Conservation (phyloP, 371 early-diverging fungal genomes). For the Mortierella sp. region DNA sequence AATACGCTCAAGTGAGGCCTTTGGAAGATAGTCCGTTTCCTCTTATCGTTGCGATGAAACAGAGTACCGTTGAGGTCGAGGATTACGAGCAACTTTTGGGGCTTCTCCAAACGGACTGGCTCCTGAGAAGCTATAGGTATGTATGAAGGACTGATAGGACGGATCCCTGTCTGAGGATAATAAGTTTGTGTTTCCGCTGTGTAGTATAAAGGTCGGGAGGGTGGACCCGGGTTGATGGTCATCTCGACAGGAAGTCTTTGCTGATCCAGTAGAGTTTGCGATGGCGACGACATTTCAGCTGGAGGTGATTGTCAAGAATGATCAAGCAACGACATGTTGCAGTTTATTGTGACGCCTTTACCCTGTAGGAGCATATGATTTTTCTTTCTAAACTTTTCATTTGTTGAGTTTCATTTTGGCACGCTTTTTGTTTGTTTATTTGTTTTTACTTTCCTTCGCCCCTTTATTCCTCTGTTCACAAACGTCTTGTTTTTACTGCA, state of each 20-base stretch:
- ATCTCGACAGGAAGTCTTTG: neutral
- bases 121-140: slow-evolving; percentile 3
- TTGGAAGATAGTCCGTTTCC: slow-evolving; percentile 46
- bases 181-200: slow-evolving; percentile 11
- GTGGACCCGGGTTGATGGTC: neutral
- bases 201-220: slow-evolving; percentile 15
- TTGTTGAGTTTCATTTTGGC: too few relatives aligned
- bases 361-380: too few relatives aligned
- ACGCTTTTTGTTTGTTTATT: too few relatives aligned
- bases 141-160: slow-evolving; percentile 31
- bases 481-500: too few relatives aligned
- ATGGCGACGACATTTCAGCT: neutral
- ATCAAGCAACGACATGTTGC: too few relatives aligned
- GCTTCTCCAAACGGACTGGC: neutral
- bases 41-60: slow-evolving; percentile 54
- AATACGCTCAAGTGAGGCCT: slow-evolving; percentile 72
- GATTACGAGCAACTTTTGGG: slow-evolving; percentile 61
- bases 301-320: too few relatives aligned
- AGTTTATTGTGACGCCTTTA: too few relatives aligned
- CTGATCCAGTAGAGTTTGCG: neutral
- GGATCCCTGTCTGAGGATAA: slow-evolving; percentile 29
- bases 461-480: neutral
- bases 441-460: neutral
- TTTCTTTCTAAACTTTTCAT: too few relatives aligned
- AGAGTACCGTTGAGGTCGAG: slow-evolving; percentile 85